A percentile compares a stretch with the other conserved stretches of the same genome.
These are phyloP conservation scores for Cercospora sojina DNA, from an alignment of 2,329 filamentous ascomycete genomes.

Conservation along the genomic window DNA sequence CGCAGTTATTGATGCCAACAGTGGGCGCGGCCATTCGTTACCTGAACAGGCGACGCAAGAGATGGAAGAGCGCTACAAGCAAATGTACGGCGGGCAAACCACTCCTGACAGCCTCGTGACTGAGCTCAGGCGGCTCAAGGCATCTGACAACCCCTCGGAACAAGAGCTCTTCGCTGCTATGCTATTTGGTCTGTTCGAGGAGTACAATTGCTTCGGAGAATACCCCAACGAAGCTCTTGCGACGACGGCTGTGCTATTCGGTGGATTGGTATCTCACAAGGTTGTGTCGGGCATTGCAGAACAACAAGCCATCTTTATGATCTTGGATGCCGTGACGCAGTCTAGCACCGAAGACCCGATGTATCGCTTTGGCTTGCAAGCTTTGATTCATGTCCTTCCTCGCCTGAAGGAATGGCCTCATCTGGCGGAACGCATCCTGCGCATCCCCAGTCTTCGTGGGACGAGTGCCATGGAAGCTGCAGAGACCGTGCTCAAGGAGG, in stretches of 20 bases:
- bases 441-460: slow-evolving; percentile 76
- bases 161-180: slow-evolving; percentile 98
- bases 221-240: slow-evolving; percentile 95
- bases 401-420: slow-evolving; percentile 92
- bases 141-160: slow-evolving; percentile 76
- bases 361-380: slow-evolving; percentile 98
- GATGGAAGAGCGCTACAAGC: slow-evolving; percentile 98
- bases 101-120: slow-evolving; percentile 83
- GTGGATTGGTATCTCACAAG: slow-evolving; percentile 82
- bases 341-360: slow-evolving; percentile 80
- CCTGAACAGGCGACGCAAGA: slow-evolving; percentile 76
- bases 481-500: slow-evolving; percentile 34
- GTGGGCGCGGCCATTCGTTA: slow-evolving; percentile 71
- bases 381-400: slow-evolving; percentile 80
- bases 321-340: slow-evolving; percentile 90
- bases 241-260: slow-evolving; percentile 93
- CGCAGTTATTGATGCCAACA: slow-evolving; percentile 84
- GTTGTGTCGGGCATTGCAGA: slow-evolving; percentile 86
- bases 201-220: slow-evolving; percentile 91
- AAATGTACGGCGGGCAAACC: slow-evolving; percentile 92
- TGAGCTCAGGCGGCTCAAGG: slow-evolving; percentile 81
- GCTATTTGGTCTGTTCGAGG: slow-evolving; percentile 96
- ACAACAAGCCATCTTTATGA: slow-evolving; percentile 94
- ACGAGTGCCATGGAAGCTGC: slow-evolving; percentile 58
- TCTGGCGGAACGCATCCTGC: slow-evolving; percentile 81